Base-by-base conservation (phyloP, 2,329 filamentous ascomycete species). In the Calonectria pseudoturangicola region DNA sequence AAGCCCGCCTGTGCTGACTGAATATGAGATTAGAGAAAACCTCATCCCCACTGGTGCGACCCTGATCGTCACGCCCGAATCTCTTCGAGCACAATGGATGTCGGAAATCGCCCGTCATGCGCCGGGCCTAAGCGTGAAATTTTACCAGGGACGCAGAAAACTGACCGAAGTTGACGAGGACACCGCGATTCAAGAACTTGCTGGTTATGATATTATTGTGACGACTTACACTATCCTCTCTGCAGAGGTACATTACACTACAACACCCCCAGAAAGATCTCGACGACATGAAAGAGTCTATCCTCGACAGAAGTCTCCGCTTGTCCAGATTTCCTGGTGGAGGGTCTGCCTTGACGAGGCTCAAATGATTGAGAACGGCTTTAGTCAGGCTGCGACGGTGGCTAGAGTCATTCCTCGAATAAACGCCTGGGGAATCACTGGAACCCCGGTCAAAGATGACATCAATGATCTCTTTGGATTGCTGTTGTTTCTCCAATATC, bases 361-460 rank as follows among this genome's bases (percentile, higher is more conserved):
- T 0, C 97, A 99, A 80, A 98, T 98, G 93, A 92, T 98, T 50
- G 96, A 98, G 81, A 96, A 91, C 76, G 95, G 95, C 41, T 92
- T 97, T 4, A 96, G 92, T 78, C 93, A 95, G 77, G 94, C 96
- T 33, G 96, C 97, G 1, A 91, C 89, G 58, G 92, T 98, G 16
- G 95, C 95, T 43, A 91, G 92, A 48, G 86, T 93, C 30, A 93
- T 99, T 73, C 95, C 96, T 54, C 90, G 97, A 33, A 85, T 94
- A 75, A 96, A 98, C 84, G 93, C 95, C 2, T 98, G 97, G 97
- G 95, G 93, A 16, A 92, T 99, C 48, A 96, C 95, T 0, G 97
- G 83, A 50, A 99, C 97, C 0, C 97, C 97, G 0, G 89, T 98
- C 45, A 93, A 94, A 76, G 94, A 95, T 76, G 90, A 95, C 74